Percentiles rank a stretch among this genome's conserved stretches.
Conservation (phyloP, 768 basidiomycete species). For the Pholiota microspora region DNA sequence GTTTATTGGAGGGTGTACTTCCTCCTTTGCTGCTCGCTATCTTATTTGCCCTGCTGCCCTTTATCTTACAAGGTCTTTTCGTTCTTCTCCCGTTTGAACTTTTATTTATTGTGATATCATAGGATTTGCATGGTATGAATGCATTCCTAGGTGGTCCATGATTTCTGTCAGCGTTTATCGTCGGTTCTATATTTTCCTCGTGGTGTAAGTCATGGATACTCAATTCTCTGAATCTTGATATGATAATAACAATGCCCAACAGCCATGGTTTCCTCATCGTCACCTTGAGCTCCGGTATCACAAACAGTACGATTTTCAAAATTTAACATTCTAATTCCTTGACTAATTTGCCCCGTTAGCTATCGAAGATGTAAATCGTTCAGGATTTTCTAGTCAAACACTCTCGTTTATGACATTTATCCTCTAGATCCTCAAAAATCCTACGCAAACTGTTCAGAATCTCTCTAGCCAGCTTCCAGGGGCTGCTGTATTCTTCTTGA, state of each 20-base stretch:
- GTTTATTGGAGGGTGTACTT: slow-evolving; percentile 64
- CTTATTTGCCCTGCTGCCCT: slow-evolving; percentile 59
- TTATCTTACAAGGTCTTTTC: slow-evolving; percentile 48
- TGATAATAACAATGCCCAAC: not conserved
- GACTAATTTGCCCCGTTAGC: slow-evolving; percentile 15
- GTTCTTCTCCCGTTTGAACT: too few species aligned
- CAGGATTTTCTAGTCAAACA: too few species aligned
- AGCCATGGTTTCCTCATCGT: slow-evolving; percentile 74
- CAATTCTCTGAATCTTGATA: not conserved
- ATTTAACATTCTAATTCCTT: not conserved
- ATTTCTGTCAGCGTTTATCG: slow-evolving; percentile 73
- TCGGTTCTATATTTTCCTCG: slow-evolving; percentile 67
- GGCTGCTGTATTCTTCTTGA: slow-evolving; percentile 61
- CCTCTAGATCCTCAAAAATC: slow-evolving; percentile 38
- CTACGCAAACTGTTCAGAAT: slow-evolving; percentile 38
- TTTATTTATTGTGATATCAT: not conserved
- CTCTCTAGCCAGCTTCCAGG: slow-evolving; percentile 52
- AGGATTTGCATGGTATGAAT: slow-evolving; percentile 66
- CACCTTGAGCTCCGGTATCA: slow-evolving; percentile 60
- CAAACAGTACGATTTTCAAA: slow-evolving; percentile 27
- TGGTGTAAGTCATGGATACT: slow-evolving; percentile 37
- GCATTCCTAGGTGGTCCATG: slow-evolving; percentile 63
- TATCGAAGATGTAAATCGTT: slow-evolving; percentile 24
- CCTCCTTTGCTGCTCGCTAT: slow-evolving; percentile 64
- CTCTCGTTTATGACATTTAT: not conserved